Conservation (phyloP, 2,329 filamentous ascomycete genomes). For the Cryphonectria radicalis region DNA sequence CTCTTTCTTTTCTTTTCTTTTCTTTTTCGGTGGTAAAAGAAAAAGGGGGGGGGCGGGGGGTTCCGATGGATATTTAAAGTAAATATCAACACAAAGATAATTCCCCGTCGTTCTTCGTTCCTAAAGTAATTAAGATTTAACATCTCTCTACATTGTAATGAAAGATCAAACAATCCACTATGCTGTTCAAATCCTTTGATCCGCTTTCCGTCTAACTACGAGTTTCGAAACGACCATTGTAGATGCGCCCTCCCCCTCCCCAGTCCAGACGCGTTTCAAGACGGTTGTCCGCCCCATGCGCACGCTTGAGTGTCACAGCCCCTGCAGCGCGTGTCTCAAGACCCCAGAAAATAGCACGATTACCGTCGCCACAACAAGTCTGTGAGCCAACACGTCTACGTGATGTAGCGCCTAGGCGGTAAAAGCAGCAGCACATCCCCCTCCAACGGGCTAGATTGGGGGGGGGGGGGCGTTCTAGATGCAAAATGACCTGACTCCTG, state of each 20-base stretch:
- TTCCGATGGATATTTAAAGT: background rate
- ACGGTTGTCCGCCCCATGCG: background rate
- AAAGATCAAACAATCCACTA: background rate
- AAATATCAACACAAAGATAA: background rate
- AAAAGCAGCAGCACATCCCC: background rate
- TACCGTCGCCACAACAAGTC: background rate
- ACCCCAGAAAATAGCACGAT: conserved; percentile 23
- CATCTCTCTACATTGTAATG: background rate
- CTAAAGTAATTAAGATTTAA: no score
- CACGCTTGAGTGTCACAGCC: background rate
- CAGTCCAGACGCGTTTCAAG: background rate
- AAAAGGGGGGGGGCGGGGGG: background rate
- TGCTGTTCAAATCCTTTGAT: background rate
- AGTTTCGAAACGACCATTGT: conserved; percentile 2
- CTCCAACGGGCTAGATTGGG: background rate
- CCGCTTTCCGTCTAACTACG: background rate
- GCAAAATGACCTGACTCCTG: background rate
- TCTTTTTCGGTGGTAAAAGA: no score
- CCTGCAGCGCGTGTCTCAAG: conserved; percentile 19
- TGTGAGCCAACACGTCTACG: conserved; percentile 2
- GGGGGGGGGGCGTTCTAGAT: background rate
- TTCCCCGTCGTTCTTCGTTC: no score
- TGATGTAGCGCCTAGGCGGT: background rate
- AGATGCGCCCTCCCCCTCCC: background rate
- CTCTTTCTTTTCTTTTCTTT: no score